A percentile compares a stretch with the other conserved stretches of the same genome.
phyloP scores from a whole-genome alignment of 371 early-diverging fungal genomes.

The Phascolomyces articulosus region DNA sequence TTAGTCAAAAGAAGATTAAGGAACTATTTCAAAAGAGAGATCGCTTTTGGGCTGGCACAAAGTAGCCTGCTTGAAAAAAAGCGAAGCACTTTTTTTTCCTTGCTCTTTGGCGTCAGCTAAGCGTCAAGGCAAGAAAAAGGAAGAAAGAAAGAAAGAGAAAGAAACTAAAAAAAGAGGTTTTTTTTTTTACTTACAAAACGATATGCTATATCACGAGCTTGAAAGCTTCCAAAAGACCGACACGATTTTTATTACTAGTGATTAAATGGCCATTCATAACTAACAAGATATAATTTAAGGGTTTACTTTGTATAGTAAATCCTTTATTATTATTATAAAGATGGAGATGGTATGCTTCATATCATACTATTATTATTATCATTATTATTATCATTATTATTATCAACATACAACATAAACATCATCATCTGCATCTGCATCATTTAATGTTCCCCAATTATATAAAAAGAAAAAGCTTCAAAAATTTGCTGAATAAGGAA shows the following conservation, averaged over 20 bases:
- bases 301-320: no score
- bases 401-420: no score
- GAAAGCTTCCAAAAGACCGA: background rate
- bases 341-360: no score
- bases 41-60: conserved; percentile 6
- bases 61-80: conserved; percentile 6
- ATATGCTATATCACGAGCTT: background rate
- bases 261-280: no score
- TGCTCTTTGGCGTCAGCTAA: background rate
- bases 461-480: background rate
- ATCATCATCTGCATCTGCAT: no score
- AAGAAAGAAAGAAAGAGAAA: background rate
- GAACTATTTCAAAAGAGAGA: background rate
- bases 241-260: no score
- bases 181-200: no score
- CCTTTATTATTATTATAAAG: no score
- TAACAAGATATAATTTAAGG: no score
- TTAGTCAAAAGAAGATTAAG: no score
- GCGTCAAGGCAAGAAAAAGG: conserved; percentile 1
- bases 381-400: no score
- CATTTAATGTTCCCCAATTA: background rate
- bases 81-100: conserved; percentile 7
- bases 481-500: conserved; percentile 6
- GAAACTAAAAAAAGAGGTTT: background rate
- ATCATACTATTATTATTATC: no score